These are phyloP conservation scores for Periglandula ipomoeae DNA, from an alignment of 2,329 filamentous ascomycete species.

Conservation along the genomic window DNA sequence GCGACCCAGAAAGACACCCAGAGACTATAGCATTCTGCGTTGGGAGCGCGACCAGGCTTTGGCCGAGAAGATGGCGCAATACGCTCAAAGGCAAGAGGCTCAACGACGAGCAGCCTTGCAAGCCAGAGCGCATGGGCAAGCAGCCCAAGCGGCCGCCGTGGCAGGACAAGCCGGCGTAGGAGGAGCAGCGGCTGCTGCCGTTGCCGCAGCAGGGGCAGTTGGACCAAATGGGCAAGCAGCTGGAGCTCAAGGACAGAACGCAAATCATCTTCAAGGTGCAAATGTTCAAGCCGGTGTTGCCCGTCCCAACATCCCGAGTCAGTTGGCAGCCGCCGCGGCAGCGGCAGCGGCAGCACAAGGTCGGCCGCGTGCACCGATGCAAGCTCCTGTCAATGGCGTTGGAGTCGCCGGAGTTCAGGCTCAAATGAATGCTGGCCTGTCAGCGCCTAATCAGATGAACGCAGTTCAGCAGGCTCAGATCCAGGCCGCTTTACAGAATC, in stretches of 20 bases:
- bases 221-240: neutral
- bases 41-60: constrained; percentile 72
- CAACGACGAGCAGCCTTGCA: constrained; percentile 41
- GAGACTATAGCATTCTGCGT: constrained; percentile 84
- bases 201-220: constrained; percentile 19
- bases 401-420: constrained; percentile 32
- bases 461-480: constrained; percentile 62
- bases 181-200: neutral
- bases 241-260: constrained; percentile 21
- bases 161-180: constrained; percentile 17
- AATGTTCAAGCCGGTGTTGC: constrained; percentile 19
- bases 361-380: constrained; percentile 44
- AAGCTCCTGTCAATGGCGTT: constrained; percentile 43
- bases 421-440: constrained; percentile 42
- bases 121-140: constrained; percentile 36
- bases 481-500: constrained; percentile 42
- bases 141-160: constrained; percentile 35
- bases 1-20: constrained; percentile 62
- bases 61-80: constrained; percentile 48
- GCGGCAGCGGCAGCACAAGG: constrained; percentile 32
- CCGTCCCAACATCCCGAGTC: constrained; percentile 32
- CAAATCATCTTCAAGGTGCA: constrained; percentile 18
- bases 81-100: constrained; percentile 50
- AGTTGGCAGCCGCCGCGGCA: constrained; percentile 31
- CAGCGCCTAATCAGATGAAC: constrained; percentile 50